Percentiles rank a stretch among this genome's conserved stretches.
phyloP scores from a whole-genome alignment of 2,329 filamentous ascomycete species.

The Alternaria solani region DNA sequence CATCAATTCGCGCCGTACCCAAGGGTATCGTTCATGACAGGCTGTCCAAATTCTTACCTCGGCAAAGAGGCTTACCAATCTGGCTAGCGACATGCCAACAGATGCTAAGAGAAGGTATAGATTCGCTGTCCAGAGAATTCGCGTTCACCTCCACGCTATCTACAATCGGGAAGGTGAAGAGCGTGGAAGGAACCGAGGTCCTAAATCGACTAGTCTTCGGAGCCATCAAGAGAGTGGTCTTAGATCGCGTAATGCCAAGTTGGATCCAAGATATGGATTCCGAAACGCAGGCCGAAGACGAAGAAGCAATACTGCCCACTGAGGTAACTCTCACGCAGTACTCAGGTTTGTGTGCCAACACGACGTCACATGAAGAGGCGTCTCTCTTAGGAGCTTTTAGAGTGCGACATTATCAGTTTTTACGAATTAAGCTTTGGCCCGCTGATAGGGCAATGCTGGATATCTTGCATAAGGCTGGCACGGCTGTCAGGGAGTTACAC shows the following conservation, averaged over 20 bases:
- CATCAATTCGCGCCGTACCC: neutral
- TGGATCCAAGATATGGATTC: neutral
- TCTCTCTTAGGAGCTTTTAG: neutral
- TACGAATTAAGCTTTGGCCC: neutral
- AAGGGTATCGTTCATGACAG: neutral
- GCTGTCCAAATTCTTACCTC: neutral
- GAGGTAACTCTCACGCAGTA: neutral
- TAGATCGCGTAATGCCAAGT: neutral
- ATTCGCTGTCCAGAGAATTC: neutral
- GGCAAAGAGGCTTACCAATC: neutral
- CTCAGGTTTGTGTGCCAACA: neutral
- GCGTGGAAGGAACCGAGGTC: neutral
- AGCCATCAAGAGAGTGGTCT: neutral
- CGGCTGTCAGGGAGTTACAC: neutral
- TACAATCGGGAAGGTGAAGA: neutral
- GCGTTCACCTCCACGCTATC: neutral
- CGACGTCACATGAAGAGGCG: neutral
- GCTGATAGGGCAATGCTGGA: neutral
- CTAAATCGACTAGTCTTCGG: neutral
- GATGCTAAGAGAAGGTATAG: neutral
- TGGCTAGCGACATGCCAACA: neutral
- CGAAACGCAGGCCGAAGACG: neutral
- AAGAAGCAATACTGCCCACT: neutral
- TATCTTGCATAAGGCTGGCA: neutral
- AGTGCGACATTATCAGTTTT: neutral